A percentile compares a stretch with the other conserved stretches of the same genome.
Conservation (phyloP, 2,329 filamentous ascomycete species). For the Arthrobotrys conoides region DNA sequence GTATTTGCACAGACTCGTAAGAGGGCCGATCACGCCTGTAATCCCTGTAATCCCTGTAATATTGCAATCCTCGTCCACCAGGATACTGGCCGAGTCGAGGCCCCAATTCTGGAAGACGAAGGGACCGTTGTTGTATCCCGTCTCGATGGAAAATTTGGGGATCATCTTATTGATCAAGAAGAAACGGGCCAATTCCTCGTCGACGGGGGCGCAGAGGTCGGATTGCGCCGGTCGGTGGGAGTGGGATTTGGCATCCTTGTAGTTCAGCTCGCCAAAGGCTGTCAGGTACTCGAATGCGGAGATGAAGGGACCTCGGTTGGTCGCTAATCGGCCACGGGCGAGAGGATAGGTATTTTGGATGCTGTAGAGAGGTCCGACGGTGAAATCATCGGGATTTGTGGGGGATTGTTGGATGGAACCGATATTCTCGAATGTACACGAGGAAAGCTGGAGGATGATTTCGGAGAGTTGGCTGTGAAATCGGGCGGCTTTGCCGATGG, state of each 20-base stretch:
- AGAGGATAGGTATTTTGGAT: conserved; percentile 57
- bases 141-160: conserved; percentile 57
- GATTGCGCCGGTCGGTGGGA: conserved; percentile 39
- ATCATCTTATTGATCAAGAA: conserved; percentile 61
- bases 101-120: conserved; percentile 61
- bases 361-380: conserved; percentile 53
- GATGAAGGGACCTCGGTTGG: conserved; percentile 47
- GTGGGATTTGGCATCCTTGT: conserved; percentile 48
- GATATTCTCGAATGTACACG: conserved; percentile 50
- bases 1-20: conserved; percentile 53
- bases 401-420: conserved; percentile 51
- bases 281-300: conserved; percentile 53
- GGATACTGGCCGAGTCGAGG: conserved; percentile 26
- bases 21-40: conserved; percentile 44
- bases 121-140: conserved; percentile 52
- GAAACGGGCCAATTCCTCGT: conserved; percentile 57
- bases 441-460: conserved; percentile 53
- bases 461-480: conserved; percentile 59
- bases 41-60: conserved; percentile 50
- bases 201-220: conserved; percentile 52
- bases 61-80: conserved; percentile 58
- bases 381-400: conserved; percentile 42
- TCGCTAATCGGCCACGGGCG: conserved; percentile 48
- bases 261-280: conserved; percentile 54
- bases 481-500: conserved; percentile 39